phyloP scores from a whole-genome alignment of 805 yeast species.

The Candida ortonii region DNA sequence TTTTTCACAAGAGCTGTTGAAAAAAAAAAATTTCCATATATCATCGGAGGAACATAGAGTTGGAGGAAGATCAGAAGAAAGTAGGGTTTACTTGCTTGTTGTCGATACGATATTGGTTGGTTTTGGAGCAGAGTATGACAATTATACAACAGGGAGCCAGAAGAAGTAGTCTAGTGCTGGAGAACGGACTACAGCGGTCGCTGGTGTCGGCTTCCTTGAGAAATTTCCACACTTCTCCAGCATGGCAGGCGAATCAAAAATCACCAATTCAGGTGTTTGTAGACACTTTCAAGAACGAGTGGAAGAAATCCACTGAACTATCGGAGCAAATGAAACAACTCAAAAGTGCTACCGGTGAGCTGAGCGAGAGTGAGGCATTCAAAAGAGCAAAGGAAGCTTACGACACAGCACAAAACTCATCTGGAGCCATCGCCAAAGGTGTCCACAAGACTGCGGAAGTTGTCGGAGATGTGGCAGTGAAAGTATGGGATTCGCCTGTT shows the following conservation, averaged over 20 bases:
- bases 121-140: too few species aligned
- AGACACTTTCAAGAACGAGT: slow-evolving; percentile 87
- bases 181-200: slow-evolving; percentile 3
- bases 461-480: slow-evolving; percentile 82
- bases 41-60: too few species aligned
- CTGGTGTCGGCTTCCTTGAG: slow-evolving; percentile 11
- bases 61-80: too few species aligned
- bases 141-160: too few species aligned
- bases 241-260: slow-evolving; percentile 36
- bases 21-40: too few species aligned
- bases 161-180: slow-evolving; percentile 10
- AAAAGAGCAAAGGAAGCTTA: slow-evolving; percentile 91
- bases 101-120: too few species aligned
- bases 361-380: slow-evolving; percentile 92
- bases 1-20: too few species aligned
- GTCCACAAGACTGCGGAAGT: slow-evolving; percentile 89
- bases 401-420: slow-evolving; percentile 72
- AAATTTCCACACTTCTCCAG: slow-evolving; percentile 15
- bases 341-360: slow-evolving; percentile 91
- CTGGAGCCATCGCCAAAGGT: slow-evolving; percentile 62
- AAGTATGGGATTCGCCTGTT: slow-evolving; percentile 95
- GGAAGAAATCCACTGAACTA: slow-evolving; percentile 85
- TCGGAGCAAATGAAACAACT: slow-evolving; percentile 91
- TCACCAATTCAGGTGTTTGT: slow-evolving; percentile 91
- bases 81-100: too few species aligned